phyloP scores from a whole-genome alignment of 768 basidiomycete genomes.

The Trametes cingulata region DNA sequence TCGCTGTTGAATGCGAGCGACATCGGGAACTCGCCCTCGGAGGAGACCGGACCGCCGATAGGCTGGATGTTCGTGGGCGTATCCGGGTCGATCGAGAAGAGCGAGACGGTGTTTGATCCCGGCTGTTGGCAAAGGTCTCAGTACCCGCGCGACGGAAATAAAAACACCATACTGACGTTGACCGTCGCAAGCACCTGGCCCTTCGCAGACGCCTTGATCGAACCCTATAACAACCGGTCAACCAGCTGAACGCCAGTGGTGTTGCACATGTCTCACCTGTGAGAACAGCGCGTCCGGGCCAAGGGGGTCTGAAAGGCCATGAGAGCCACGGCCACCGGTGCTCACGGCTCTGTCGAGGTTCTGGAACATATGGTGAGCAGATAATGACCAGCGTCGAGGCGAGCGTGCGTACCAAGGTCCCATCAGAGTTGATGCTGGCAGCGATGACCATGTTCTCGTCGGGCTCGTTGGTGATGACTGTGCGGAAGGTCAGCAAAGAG shows the following conservation, averaged over 20 bases:
- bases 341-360: constrained; percentile 21
- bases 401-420: constrained; percentile 38
- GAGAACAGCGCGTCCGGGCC: constrained; percentile 28
- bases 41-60: constrained; percentile 27
- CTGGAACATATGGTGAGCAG: constrained; percentile 6
- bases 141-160: not conserved
- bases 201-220: constrained; percentile 26
- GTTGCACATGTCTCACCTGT: constrained; percentile 1
- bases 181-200: constrained; percentile 26
- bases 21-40: constrained; percentile 33
- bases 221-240: constrained; percentile 6
- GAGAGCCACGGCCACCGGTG: constrained; percentile 23
- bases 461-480: constrained; percentile 54
- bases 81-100: constrained; percentile 28
- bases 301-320: constrained; percentile 20
- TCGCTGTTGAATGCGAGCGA: constrained; percentile 25
- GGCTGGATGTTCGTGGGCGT: constrained; percentile 26
- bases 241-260: not conserved
- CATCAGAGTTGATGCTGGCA: constrained; percentile 42
- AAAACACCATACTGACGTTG: constrained; percentile 15
- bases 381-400: too few relatives aligned
- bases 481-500: not conserved
- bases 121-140: constrained; percentile 8
- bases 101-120: constrained; percentile 31
- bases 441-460: constrained; percentile 46